phyloP scores from a whole-genome alignment of 2,329 filamentous ascomycete species.

The Aspergillus sergii region DNA sequence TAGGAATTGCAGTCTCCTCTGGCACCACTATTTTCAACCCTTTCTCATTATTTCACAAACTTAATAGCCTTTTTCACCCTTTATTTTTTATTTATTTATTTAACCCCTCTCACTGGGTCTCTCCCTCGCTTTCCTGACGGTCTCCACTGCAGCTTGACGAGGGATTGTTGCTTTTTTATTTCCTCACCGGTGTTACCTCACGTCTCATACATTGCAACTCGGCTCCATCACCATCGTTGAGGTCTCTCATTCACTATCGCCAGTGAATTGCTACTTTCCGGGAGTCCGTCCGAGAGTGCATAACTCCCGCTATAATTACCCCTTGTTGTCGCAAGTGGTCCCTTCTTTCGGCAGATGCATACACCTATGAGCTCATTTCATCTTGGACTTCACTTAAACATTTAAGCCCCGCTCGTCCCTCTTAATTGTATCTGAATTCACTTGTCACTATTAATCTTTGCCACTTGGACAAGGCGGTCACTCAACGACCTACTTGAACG shows the following conservation, averaged over 20 bases:
- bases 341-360: slow-evolving; percentile 15
- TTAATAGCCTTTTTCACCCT: slow-evolving; percentile 9
- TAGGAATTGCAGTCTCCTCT: not conserved
- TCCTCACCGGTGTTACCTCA: slow-evolving; percentile 24
- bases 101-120: slow-evolving; percentile 3
- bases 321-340: slow-evolving; percentile 9
- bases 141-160: slow-evolving; percentile 17
- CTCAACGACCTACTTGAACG: slow-evolving; percentile 1
- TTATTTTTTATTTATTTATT: slow-evolving; percentile 13
- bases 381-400: slow-evolving; percentile 10
- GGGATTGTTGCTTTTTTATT: slow-evolving; percentile 9
- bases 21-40: not conserved
- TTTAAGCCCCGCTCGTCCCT: slow-evolving; percentile 6
- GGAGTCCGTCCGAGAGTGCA: slow-evolving; percentile 1
- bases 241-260: not conserved
- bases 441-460: slow-evolving; percentile 1
- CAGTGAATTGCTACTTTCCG: not conserved
- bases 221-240: slow-evolving; percentile 14
- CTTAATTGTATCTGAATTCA: not conserved
- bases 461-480: slow-evolving; percentile 7
- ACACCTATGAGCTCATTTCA: slow-evolving; percentile 17
- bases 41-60: not conserved
- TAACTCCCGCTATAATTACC: slow-evolving; percentile 5
- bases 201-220: slow-evolving; percentile 23
- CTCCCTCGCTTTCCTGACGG: not conserved